Evolutionary conservation across 2,329 filamentous ascomycete genomes (phyloP).

Genomic region (Cladosporium austrohemisphaericum): DNA sequence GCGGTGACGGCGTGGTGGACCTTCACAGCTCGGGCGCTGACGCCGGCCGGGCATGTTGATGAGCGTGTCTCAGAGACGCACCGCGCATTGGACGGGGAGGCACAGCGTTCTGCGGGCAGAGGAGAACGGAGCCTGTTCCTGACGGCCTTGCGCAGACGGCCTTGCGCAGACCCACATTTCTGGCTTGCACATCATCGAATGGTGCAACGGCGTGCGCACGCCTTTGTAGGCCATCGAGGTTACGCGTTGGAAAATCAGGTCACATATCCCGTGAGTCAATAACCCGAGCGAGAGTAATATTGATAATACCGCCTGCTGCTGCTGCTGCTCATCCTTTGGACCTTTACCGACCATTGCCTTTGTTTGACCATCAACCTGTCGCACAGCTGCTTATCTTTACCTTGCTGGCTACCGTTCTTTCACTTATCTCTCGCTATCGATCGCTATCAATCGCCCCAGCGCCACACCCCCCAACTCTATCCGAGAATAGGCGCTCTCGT

Average conservation of each 20-base stretch:
- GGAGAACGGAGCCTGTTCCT: conserved; percentile 2
- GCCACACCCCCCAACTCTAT: neutral
- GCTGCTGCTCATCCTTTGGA: neutral
- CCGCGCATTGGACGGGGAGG: neutral
- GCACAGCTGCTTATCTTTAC: neutral
- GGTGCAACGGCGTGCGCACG: conserved; percentile 13
- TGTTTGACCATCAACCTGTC: neutral
- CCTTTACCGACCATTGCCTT: no score
- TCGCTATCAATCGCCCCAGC: conserved; percentile 6
- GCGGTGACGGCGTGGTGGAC: neutral
- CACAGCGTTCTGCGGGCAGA: no score
- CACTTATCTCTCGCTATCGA: conserved; percentile 1
- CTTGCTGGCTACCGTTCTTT: no score
- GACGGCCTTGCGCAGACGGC: no score
- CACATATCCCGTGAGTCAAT: conserved; percentile 11
- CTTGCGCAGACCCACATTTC: conserved; percentile 11
- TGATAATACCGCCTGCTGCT: no score
- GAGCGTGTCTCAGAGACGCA: conserved; percentile 9
- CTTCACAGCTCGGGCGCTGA: conserved; percentile 6
- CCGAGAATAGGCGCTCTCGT: conserved; percentile 10
- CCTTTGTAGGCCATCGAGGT: conserved; percentile 14
- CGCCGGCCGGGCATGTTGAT: neutral
- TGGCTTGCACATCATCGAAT: conserved; percentile 13
- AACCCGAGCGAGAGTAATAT: no score
- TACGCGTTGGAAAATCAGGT: conserved; percentile 6